Evolutionary conservation across 306 rosid genomes (phyloP), one percentile per base, ranked within the genome.

Genomic region (Citrullus colocynthis): DNA sequence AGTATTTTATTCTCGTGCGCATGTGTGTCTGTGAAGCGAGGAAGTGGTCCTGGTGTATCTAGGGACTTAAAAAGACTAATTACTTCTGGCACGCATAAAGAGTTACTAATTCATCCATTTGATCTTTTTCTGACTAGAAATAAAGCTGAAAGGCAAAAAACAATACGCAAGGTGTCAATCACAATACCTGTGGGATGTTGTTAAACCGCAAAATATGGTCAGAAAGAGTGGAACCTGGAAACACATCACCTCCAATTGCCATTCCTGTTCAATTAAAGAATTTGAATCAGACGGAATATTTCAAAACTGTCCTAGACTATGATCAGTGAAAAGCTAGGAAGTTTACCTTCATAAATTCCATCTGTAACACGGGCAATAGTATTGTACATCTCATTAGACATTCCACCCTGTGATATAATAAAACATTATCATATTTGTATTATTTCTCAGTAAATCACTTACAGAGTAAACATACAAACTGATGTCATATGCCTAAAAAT

Each of bases 161-260:
- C n/a, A 67, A 83, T 41, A 74, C 60, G 20, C 76, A 74, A 54
- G 48, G 42, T 52, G 28, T 74, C 39, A 76, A 81, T 54, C 78
- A 39, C 15, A 79, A 28, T 78, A 93, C 99, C 91, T 93, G 97
- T 18, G 99, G 98, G n/a, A 93, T 96, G 87, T 93, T 91, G 91
- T 96, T 93, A 88, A 91, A 90, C 86, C 99, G 93, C 87, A 93
- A 88, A 81, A 96, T 93, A 85, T 96, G 99, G 78, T 96, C 99
- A 60, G 99, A 93, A 56, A 96, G 98, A 30, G 98, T 96, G 81
- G 99, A 96, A 63, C 99, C 98, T 0, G 97, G 99, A 85, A 96
- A 96, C 85, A 96, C 99, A 80, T 96, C 99, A 78, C 99, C 99
- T 86, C 99, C 99, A 85, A 96, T 96, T 72, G 99, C 97, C 86